These are phyloP conservation scores for Malbranchea zuffiana DNA, from an alignment of 2,329 filamentous ascomycete species.

Conservation along the genomic window DNA sequence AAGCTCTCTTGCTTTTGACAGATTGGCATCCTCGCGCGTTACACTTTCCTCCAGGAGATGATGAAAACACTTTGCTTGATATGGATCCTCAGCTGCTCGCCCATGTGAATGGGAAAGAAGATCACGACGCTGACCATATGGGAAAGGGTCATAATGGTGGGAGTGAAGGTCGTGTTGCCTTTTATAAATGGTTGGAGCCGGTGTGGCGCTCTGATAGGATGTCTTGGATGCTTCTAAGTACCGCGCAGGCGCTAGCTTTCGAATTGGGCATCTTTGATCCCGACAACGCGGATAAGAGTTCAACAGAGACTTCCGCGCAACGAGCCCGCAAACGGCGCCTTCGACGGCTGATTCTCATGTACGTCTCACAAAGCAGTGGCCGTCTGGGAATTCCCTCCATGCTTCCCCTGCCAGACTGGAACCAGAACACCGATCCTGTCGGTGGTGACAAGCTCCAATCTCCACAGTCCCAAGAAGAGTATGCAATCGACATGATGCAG, in stretches of 20 bases:
- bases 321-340: constrained; percentile 74
- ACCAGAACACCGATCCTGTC: constrained; percentile 28
- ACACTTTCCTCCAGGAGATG: constrained; percentile 71
- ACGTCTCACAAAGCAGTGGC: constrained; percentile 86
- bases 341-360: constrained; percentile 76
- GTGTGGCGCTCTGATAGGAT: constrained; percentile 90
- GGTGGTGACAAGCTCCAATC: constrained; percentile 17
- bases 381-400: constrained; percentile 87
- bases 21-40: constrained; percentile 95
- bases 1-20: constrained; percentile 84
- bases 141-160: constrained; percentile 43
- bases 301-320: constrained; percentile 41
- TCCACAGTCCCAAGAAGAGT: constrained; percentile 19
- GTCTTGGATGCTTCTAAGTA: constrained; percentile 96
- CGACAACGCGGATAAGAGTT: constrained; percentile 60
- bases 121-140: constrained; percentile 32
- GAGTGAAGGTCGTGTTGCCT: constrained; percentile 65
- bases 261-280: constrained; percentile 94
- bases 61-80: constrained; percentile 52
- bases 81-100: constrained; percentile 64
- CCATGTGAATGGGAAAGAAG: constrained; percentile 45
- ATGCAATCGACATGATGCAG: constrained; percentile 47
- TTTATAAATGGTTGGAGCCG: constrained; percentile 93
- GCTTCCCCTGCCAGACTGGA: constrained; percentile 52
- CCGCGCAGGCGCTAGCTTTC: constrained; percentile 77